Percentiles rank a stretch among this genome's conserved stretches.
These are phyloP conservation scores for Hapsidospora chrysogenum DNA, from an alignment of 495 filamentous ascomycete species.

Conservation along the genomic window DNA sequence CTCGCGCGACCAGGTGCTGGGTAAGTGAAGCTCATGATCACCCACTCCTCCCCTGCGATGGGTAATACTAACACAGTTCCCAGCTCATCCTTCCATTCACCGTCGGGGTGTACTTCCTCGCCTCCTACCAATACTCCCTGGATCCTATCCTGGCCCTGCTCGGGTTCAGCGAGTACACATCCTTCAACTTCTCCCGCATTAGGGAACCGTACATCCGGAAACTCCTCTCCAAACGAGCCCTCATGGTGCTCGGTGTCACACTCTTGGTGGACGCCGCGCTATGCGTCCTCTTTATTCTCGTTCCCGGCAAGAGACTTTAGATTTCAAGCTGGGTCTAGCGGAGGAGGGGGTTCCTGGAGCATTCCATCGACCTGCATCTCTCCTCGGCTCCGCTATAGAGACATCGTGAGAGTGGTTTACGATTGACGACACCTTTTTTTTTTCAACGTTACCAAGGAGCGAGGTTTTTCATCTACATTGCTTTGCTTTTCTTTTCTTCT, in stretches of 20 bases:
- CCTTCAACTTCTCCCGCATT: constrained; percentile 73
- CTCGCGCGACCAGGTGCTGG: constrained; percentile 60
- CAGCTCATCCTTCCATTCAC: constrained; percentile 90
- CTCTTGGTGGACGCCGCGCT: constrained; percentile 58
- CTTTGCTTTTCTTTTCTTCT: no score
- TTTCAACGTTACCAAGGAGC: no score
- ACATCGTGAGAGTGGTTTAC: no score
- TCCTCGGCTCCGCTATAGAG: no score
- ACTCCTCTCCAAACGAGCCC: constrained; percentile 62
- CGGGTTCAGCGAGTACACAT: constrained; percentile 87
- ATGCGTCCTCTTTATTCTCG: constrained; percentile 74
- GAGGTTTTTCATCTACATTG: no score
- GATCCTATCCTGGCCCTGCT: constrained; percentile 83
- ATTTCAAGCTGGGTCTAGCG: no score
- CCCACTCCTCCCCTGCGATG: constrained; percentile 5
- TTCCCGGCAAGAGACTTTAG: constrained; percentile 75
- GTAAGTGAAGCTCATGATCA: constrained; percentile 30
- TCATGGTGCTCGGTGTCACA: constrained; percentile 58
- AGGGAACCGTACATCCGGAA: constrained; percentile 78
- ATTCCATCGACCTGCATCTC: no score
- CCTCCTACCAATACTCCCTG: constrained; percentile 83
- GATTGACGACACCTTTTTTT: no score
- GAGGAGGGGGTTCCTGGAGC: no score
- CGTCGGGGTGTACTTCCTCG: constrained; percentile 71
- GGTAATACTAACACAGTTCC: no score